Evolutionary conservation across 257 asterid species (phyloP), one percentile per base, ranked within the genome.

Genomic region (Haberlea rhodopensis): DNA sequence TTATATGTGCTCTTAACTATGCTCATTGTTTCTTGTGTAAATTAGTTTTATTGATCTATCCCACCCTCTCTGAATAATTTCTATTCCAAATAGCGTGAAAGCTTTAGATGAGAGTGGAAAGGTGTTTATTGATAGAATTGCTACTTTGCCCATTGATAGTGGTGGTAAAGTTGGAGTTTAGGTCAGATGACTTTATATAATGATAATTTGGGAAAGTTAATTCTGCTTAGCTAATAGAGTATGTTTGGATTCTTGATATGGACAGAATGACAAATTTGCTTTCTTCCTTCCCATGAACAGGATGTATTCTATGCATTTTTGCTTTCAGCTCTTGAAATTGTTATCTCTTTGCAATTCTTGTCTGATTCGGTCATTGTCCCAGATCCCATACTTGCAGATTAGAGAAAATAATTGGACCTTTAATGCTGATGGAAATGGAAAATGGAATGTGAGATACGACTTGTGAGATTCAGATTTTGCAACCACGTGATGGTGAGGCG

Each of bases 321-420:
- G 52, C 58, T 46, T 10, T 23, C 57, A n/a, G 7, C 32, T 48
- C 4, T n/a, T 25, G 24, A 37, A 25, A 24, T 45, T 19, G 70
- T 23, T 18, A 6, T 21, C 32, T 27, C 53, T 22, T 20, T 54
- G 46, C 49, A 32, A 56, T 22, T 10, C 21, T 58, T 60, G 34
- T 28, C 77, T 71, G 28, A 57, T 46, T 32, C 29, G 31, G 21
- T 27, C 1, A 2, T 24, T 21, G 20, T 62, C 76, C 59, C 87
- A 88, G 94, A 72, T 77, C 53, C 81, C 94, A 20, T 90, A 90
- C 73, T 51, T 82, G 71, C 92, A 88, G 86, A 71, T 90, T 64
- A 82, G 87, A 24, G 96, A 90, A 83, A 86, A 86, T 69, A 90
- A 87, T 66, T 90, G 96, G 95, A 85, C 97, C 1, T 65, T 87